phyloP scores from a whole-genome alignment of 2,329 filamentous ascomycete genomes.

The Fusarium dimerum region DNA sequence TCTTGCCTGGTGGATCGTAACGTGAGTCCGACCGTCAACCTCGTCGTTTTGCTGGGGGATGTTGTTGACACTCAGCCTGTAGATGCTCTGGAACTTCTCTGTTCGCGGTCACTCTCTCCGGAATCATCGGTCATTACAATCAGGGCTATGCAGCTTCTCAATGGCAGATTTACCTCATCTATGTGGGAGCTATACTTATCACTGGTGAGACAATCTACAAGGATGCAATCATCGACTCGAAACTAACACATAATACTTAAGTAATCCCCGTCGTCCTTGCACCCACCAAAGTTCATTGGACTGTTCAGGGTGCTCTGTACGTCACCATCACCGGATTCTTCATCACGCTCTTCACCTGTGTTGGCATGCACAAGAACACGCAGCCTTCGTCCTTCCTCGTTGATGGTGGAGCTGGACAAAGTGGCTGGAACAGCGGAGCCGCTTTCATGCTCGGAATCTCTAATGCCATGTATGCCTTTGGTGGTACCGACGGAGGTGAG shows the following conservation, averaged over 20 bases:
- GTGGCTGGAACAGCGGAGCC: conserved; percentile 8
- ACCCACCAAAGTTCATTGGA: too few relatives aligned
- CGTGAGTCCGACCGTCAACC: neutral
- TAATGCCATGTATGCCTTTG: conserved; percentile 14
- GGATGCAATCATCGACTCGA: too few relatives aligned
- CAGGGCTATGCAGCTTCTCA: neutral
- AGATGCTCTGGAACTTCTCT: conserved; percentile 13
- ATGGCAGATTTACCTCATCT: conserved; percentile 13
- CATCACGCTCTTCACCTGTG: conserved; percentile 2
- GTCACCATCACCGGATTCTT: conserved; percentile 6
- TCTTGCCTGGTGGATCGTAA: conserved; percentile 15
- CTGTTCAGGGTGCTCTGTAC: conserved; percentile 1
- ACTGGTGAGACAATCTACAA: conserved; percentile 1
- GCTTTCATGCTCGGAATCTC: conserved; percentile 10
- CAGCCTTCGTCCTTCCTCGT: conserved; percentile 4
- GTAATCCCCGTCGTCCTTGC: too few relatives aligned
- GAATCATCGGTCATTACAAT: conserved; percentile 4
- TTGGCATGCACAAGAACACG: conserved; percentile 4
- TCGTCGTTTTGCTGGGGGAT: too few relatives aligned
- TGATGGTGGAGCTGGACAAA: conserved; percentile 1
- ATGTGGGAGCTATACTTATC: conserved; percentile 5
- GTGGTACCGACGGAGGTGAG: conserved; percentile 11
- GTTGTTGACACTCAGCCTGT: too few relatives aligned
- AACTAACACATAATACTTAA: too few relatives aligned
- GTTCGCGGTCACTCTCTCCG: conserved; percentile 1